Evolutionary conservation across 2,329 filamentous ascomycete genomes (phyloP), one percentile per base, ranked within the genome.

Genomic region (Aureobasidium musti): DNA sequence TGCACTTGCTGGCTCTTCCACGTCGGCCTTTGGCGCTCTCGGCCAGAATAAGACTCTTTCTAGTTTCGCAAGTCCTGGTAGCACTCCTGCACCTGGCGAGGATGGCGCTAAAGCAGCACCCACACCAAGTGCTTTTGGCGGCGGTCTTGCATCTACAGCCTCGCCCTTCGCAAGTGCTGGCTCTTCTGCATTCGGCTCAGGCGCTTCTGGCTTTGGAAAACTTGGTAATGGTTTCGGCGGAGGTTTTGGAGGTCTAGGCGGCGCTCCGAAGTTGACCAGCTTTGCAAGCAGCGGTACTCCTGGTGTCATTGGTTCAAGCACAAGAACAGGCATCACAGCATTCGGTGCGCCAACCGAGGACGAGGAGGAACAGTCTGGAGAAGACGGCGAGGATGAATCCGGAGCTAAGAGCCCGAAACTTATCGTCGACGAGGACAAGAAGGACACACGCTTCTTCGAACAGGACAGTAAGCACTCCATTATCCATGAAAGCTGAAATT

Each of bases 261-360:
- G 74, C 52, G 79, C 80, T 37, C 73, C 74, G 5, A 84, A 83
- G 68, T 77, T 92, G 11, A 83, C 84, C 2, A 89, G 84, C 71
- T 97, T 96, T 77, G 91, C 88, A 49, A 76, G 73, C 49, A 49
- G 64, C 47, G 73, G 74, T 50, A 76, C 73, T 67, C 68, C 73
- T 21, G 65, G 70, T 14, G 87, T 88, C 53, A 83, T 74, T 39
- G 77, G 77, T 23, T 85, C 83, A 60, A 78, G 79, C 41, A 85
- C 81, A 67, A 82, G 83, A 68, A 82, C 83, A 67, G 82, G 86
- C 17, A 82, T 84, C 3, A 91, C 86, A 77, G 85, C 91, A 0
- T 95, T 97, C 74, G 92, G 92, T 37, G 90, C 91, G 14, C 86
- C 91, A 1, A 87, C 88, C 45, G 89, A 86, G 67, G 87, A 88